phyloP scores from a whole-genome alignment of 164 flowering plant species.

The Aristolochia contorta region DNA sequence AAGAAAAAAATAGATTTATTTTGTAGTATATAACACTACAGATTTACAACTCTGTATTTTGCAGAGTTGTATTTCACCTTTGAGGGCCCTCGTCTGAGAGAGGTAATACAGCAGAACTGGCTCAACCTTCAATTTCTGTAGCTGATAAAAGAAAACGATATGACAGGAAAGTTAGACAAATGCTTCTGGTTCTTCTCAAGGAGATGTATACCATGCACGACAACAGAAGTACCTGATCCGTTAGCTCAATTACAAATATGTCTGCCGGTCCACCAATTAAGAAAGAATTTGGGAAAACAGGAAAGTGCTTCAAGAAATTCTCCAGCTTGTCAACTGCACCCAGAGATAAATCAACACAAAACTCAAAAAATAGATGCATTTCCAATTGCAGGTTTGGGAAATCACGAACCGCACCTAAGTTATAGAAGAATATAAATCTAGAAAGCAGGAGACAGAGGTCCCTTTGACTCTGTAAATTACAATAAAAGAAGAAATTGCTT shows the following conservation, averaged over 20 bases:
- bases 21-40: not conserved
- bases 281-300: constrained; percentile 74
- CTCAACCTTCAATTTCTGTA: constrained; percentile 91
- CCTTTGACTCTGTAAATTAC: constrained; percentile 51
- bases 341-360: constrained; percentile 5
- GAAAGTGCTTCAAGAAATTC: constrained; percentile 66
- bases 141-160: constrained; percentile 32
- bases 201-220: not conserved
- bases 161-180: not conserved
- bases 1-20: not conserved
- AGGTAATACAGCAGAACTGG: constrained; percentile 91
- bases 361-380: not conserved
- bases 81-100: constrained; percentile 61
- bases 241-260: constrained; percentile 70
- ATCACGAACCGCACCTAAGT: constrained; percentile 45
- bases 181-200: not conserved
- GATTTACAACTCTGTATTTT: not conserved
- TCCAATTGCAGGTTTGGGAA: constrained; percentile 3
- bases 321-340: constrained; percentile 71
- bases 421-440: constrained; percentile 77
- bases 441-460: constrained; percentile 83
- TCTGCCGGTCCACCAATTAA: constrained; percentile 88
- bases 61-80: constrained; percentile 26
- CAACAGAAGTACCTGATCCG: constrained; percentile 62
- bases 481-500: not conserved